Base-by-base conservation (phyloP, 2,329 filamentous ascomycete genomes). In the Leptographium procerum region DNA sequence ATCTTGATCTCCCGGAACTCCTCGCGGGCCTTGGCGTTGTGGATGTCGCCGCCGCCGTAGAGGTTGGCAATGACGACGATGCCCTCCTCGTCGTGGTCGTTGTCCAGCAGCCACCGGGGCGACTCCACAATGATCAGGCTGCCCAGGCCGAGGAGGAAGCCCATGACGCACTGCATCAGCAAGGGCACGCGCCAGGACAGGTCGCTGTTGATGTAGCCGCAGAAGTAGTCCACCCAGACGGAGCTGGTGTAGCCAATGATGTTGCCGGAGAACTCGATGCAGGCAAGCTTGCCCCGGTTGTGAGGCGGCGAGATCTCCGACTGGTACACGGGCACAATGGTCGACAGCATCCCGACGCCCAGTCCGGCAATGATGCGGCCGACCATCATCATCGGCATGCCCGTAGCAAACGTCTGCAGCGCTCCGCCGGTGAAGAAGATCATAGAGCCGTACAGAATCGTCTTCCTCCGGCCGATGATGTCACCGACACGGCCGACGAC, bases 1-100 rank as follows among this genome's bases (percentile, higher is more conserved):
- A 96, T 96, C 77, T 99, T 99, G 76, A 99, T 99, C 68, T 97
- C 94, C 66, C 92, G 89, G 73, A 95, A 99, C 72, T 99, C 94
- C 58, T 96, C 91, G 60, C 91, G 85, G 1, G 94, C 94, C 72
- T 95, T 94, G 60, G 86, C 76, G 70, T 96, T 89, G 73, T 96
- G 91, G 61, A 97, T 91, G 70, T 99, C 94, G 61, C 94, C 94
- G 68, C 88, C 90, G 58, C 94, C 94, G 68, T 97, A 97, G 8
- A 99, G 79, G 69, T 97, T 97, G 60, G 94, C 94, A 74, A 99
- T 97, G 54, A 99, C 94, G 31, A 96, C 87, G 73, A 99, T 96
- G 57, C 94, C 94, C 71, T 99, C 94, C 71, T 99, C 94, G 68
- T 99, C 94, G 67, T 96, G 89, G 66, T 99, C 94, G 69, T 96